A percentile compares a stretch with the other conserved stretches of the same genome.
These are phyloP conservation scores for Colletotrichum plurivorum DNA, from an alignment of 2,329 filamentous ascomycete genomes.

Conservation along the genomic window DNA sequence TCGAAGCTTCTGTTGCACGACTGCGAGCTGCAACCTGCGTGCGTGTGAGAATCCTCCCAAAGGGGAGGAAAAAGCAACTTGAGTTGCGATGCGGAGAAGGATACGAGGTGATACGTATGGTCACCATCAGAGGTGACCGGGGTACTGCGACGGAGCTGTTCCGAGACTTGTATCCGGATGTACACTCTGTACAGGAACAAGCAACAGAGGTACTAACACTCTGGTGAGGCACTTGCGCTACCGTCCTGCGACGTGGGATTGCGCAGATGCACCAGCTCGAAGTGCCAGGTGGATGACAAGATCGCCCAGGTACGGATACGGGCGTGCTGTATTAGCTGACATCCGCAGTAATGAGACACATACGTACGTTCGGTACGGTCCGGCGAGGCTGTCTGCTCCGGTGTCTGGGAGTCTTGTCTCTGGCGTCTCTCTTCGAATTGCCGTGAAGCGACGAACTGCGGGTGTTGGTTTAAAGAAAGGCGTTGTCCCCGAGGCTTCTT, in stretches of 20 bases:
- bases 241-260: constrained; percentile 29
- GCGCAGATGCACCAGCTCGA: constrained; percentile 12
- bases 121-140: constrained; percentile 1
- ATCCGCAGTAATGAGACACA: constrained; percentile 13
- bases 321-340: constrained; percentile 3
- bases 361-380: constrained; percentile 16
- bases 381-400: constrained; percentile 8
- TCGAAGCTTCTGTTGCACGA: not conserved
- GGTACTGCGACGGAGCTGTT: not conserved
- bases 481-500: too few species aligned
- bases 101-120: constrained; percentile 17
- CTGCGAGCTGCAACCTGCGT: constrained; percentile 16
- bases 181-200: not conserved
- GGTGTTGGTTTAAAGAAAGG: too few species aligned
- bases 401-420: not conserved
- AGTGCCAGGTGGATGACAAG: constrained; percentile 25
- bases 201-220: constrained; percentile 10
- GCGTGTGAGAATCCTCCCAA: constrained; percentile 10
- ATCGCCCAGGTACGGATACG: constrained; percentile 10
- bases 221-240: constrained; percentile 37
- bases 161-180: not conserved
- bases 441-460: too few species aligned
- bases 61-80: constrained; percentile 18
- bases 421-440: too few species aligned
- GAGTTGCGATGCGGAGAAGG: constrained; percentile 19